Evolutionary conservation across 768 basidiomycete genomes (phyloP), one percentile per base, ranked within the genome.

Genomic region (Pleurotus pulmonarius): DNA sequence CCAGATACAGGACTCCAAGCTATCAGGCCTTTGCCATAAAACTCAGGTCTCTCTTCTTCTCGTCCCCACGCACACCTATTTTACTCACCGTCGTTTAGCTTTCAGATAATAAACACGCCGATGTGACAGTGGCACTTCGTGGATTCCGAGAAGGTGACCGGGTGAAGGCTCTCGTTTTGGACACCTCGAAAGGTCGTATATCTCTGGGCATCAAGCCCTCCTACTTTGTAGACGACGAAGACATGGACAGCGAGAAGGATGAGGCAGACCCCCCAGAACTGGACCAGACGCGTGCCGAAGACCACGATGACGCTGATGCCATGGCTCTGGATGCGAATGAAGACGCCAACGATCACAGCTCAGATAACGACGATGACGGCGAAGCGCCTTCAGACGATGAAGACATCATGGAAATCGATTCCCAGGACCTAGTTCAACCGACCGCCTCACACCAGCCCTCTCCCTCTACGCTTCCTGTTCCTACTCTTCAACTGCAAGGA

Each of bases 21-120:
- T 98, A 48, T 86, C 81, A 59, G 96, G 96, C 4, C 78, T 99
- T 9, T 99, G 96, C 69, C 96, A 98, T 69, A 94, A 94, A 70
- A 92, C 92, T 8, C 82, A 98, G 80, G 93, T 88, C 63, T 52
- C 77, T 34, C 20, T 29, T 26, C 15, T 16, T 41, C 52, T 15
- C 45, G 47, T 0, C 11, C 9, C 29, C 11, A 9, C 20, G 9
- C 29, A 11, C 29, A 2, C 29, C 29, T 11, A 29, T 37, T 4
- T 15, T 52, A 47, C 49, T 49, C 52, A 56, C 56, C 40, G 39
- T 49, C 20, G 55, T 56, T 34, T 60, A 97, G 94, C 78, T 98
- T 43, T 90, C 94, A 6, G 96, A 98, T 65, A 92, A 91, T 67
- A 78, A 84, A 59, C 83, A 88, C 26, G 89, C 89, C 3, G 92